These are phyloP conservation scores for Colletotrichum cordylinicola DNA, from an alignment of 2,329 filamentous ascomycete species.

Conservation along the genomic window DNA sequence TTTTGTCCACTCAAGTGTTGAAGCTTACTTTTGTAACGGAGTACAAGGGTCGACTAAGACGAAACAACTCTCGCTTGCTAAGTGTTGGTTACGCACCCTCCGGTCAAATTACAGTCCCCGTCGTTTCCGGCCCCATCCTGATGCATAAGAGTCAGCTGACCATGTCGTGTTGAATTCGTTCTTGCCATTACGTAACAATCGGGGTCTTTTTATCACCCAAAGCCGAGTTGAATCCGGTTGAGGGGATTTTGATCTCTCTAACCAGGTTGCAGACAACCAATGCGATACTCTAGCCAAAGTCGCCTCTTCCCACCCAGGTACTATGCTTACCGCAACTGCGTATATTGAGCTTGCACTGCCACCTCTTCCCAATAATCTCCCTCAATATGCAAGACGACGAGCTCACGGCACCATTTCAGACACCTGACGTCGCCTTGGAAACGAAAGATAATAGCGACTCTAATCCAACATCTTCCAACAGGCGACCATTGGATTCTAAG, in stretches of 20 bases:
- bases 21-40: neutral
- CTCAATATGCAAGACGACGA: neutral
- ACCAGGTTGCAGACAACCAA: neutral
- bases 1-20: too few species aligned
- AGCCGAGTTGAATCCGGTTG: neutral
- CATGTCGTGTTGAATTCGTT: neutral
- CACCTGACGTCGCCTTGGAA: neutral
- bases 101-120: neutral
- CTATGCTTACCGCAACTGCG: neutral
- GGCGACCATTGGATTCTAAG: too few species aligned
- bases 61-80: neutral
- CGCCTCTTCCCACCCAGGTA: neutral
- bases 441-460: neutral
- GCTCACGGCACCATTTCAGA: neutral
- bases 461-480: neutral
- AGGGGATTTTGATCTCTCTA: neutral
- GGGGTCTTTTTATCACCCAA: neutral
- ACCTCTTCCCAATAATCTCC: neutral
- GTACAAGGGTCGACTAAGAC: neutral
- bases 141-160: neutral
- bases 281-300: neutral
- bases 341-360: neutral
- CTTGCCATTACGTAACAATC: neutral
- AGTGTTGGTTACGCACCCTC: neutral
- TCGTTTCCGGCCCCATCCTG: neutral